phyloP scores from a whole-genome alignment of 2,329 filamentous ascomycete species.

The Epichloe sp. region DNA sequence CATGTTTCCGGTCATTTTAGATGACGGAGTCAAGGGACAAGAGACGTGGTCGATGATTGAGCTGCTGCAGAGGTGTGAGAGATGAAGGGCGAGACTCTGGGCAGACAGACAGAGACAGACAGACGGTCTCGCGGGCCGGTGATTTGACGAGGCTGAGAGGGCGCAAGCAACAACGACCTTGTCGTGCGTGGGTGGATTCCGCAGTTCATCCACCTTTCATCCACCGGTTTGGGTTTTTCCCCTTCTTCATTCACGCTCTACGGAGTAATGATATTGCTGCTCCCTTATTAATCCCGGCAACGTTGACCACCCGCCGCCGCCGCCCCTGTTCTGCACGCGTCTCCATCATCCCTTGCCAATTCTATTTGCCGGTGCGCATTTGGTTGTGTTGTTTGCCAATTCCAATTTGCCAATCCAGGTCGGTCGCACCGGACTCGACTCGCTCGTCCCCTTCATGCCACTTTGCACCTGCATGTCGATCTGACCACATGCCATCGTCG shows the following conservation, averaged over 20 bases:
- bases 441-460: background rate
- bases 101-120: background rate
- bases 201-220: no score
- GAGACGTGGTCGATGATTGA: background rate
- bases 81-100: background rate
- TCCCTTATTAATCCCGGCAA: background rate
- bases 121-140: background rate
- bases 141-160: background rate
- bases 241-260: no score
- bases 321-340: background rate
- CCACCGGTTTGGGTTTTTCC: no score
- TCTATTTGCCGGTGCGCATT: background rate
- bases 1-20: slow-evolving; percentile 30
- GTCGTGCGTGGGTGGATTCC: background rate
- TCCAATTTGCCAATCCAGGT: background rate
- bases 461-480: background rate
- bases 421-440: background rate
- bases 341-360: background rate
- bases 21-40: background rate
- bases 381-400: background rate
- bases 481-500: slow-evolving; percentile 6
- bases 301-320: background rate
- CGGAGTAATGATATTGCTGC: background rate
- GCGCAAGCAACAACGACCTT: background rate
- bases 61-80: background rate